A percentile compares a stretch with the other conserved stretches of the same genome.
These are phyloP conservation scores for Pichia sp. DNA, from an alignment of 1,139 yeast genomes.

Conservation along the genomic window DNA sequence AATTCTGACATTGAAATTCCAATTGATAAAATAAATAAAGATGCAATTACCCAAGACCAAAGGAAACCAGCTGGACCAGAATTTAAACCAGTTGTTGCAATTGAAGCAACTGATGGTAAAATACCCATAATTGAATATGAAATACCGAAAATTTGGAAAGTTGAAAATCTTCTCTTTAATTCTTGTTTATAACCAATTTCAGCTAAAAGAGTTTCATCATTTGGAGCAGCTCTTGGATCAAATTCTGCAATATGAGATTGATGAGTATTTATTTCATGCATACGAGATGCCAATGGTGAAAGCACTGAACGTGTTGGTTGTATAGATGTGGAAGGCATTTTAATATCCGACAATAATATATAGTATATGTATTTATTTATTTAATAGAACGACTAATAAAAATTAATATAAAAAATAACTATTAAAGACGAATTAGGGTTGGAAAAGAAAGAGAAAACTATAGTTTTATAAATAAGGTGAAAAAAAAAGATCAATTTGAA, in stretches of 20 bases:
- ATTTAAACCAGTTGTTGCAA: slow-evolving; percentile 34
- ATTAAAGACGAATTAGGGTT: too few species aligned
- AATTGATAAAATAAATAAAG: slow-evolving; percentile 42
- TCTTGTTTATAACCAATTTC: slow-evolving; percentile 51
- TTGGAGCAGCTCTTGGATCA: slow-evolving; percentile 22
- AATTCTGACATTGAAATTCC: slow-evolving; percentile 56
- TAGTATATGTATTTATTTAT: too few species aligned
- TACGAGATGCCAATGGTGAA: slow-evolving; percentile 12
- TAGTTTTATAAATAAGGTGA: too few species aligned
- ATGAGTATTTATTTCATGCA: slow-evolving; percentile 15
- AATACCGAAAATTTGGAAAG: slow-evolving; percentile 47
- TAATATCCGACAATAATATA: too few species aligned
- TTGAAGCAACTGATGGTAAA: slow-evolving; percentile 42
- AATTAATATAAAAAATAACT: too few species aligned
- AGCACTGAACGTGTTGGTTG: slow-evolving; percentile 4
- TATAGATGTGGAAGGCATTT: slow-evolving; percentile 8
- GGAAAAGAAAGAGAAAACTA: too few species aligned
- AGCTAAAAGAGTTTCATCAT: slow-evolving; percentile 38
- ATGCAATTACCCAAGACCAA: slow-evolving; percentile 62
- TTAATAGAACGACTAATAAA: too few species aligned
- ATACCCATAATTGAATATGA: slow-evolving; percentile 51
- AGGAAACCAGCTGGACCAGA: slow-evolving; percentile 54
- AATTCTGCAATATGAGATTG: slow-evolving; percentile 22
- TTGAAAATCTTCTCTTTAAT: slow-evolving; percentile 40
- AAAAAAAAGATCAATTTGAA: too few species aligned